Evolutionary conservation across 306 rosid species (phyloP).

Genomic region (Trifolium dubium): DNA sequence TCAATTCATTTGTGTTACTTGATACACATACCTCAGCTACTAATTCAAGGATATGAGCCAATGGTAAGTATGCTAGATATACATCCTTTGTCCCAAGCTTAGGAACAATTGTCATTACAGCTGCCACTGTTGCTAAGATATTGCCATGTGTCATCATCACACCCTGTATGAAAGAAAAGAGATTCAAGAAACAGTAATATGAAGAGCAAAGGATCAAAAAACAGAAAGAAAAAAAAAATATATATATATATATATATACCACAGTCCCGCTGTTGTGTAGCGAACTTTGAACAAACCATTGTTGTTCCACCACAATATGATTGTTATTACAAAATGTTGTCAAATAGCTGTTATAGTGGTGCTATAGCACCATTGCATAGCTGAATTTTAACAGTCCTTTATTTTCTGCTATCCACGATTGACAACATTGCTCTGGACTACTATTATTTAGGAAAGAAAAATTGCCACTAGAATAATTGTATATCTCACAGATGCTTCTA

Average conservation of each 20-base stretch:
- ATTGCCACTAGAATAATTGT: constrained; percentile 15
- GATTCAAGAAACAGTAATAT: not conserved
- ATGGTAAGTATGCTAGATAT: constrained; percentile 87
- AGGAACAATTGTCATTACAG: constrained; percentile 90
- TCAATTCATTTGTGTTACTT: constrained; percentile 32
- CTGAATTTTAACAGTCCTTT: too few species aligned
- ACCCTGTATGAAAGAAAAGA: constrained; percentile 65
- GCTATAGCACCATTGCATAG: too few species aligned
- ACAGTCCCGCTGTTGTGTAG: not conserved
- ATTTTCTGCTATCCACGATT: too few species aligned
- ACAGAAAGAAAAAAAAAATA: constrained; percentile 17
- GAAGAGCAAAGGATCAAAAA: not conserved
- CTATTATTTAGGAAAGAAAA: constrained; percentile 28
- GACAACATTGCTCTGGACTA: too few species aligned
- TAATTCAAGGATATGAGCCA: constrained; percentile 98
- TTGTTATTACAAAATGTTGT: too few species aligned
- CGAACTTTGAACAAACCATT: too few species aligned
- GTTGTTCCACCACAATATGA: too few species aligned
- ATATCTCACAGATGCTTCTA: constrained; percentile 45
- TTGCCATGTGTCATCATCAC: constrained; percentile 98
- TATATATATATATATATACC: too few species aligned
- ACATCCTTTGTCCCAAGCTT: constrained; percentile 72
- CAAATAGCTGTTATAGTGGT: too few species aligned
- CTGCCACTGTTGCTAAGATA: constrained; percentile 82
- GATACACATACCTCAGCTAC: constrained; percentile 82